Percentiles rank a stretch among this genome's conserved stretches.
Conservation (phyloP, 2,329 filamentous ascomycete species). For the Aspergillus piperis region DNA sequence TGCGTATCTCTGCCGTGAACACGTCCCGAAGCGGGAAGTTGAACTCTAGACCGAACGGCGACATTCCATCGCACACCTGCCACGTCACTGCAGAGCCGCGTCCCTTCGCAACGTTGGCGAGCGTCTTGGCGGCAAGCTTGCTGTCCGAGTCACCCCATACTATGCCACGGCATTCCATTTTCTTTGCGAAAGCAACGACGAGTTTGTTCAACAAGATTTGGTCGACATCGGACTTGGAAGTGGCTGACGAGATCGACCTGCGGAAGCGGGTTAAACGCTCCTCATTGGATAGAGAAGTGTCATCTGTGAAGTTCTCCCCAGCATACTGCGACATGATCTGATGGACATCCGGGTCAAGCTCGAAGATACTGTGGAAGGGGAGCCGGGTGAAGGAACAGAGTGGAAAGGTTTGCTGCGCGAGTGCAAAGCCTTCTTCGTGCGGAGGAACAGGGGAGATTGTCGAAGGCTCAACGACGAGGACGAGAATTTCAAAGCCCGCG, state of each 20-base stretch:
- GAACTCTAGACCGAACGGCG: slow-evolving; percentile 60
- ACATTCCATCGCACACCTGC: slow-evolving; percentile 74
- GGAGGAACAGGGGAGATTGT: slow-evolving; percentile 26
- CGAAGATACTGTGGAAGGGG: slow-evolving; percentile 65
- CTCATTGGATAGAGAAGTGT: slow-evolving; percentile 35
- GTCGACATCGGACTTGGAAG: slow-evolving; percentile 73
- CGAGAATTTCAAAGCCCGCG: slow-evolving; percentile 65
- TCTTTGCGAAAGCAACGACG: slow-evolving; percentile 65
- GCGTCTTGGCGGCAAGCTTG: slow-evolving; percentile 78
- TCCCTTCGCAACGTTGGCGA: slow-evolving; percentile 88
- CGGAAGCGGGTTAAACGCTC: slow-evolving; percentile 59
- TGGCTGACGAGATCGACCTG: slow-evolving; percentile 66
- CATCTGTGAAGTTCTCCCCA: slow-evolving; percentile 28
- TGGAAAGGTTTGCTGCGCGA: slow-evolving; percentile 63
- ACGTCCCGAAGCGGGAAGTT: slow-evolving; percentile 84
- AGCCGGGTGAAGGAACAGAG: slow-evolving; percentile 64
- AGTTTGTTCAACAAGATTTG: slow-evolving; percentile 71
- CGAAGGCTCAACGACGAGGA: slow-evolving; percentile 46
- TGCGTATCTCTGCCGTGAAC: slow-evolving; percentile 74
- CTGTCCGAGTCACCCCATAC: slow-evolving; percentile 87
- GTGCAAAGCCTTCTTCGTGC: slow-evolving; percentile 40
- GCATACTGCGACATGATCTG: slow-evolving; percentile 36
- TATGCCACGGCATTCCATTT: slow-evolving; percentile 65
- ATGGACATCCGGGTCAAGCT: slow-evolving; percentile 38
- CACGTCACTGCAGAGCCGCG: slow-evolving; percentile 81